Conservation (phyloP, 2,329 filamentous ascomycete genomes). For the Graphiopsis chlorocephala region DNA sequence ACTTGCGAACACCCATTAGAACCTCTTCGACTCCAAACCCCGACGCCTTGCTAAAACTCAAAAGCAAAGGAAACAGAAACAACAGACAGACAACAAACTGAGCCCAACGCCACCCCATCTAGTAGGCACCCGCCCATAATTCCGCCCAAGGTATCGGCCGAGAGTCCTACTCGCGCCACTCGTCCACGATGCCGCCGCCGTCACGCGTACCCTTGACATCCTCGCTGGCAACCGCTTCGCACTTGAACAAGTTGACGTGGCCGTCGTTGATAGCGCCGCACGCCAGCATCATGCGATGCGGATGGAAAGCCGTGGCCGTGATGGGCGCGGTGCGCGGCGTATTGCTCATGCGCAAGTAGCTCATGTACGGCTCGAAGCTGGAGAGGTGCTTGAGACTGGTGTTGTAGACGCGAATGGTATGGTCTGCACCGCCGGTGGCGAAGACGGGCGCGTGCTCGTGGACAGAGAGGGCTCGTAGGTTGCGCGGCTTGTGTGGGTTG, state of each 20-base stretch:
- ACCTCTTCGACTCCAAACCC: background rate
- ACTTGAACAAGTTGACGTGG: conserved; percentile 78
- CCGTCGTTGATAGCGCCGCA: conserved; percentile 83
- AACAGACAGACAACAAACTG: background rate
- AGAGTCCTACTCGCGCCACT: conserved; percentile 12
- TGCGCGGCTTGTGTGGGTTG: conserved; percentile 59
- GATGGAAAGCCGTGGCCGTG: conserved; percentile 88
- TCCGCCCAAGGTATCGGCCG: background rate
- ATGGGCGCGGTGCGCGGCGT: conserved; percentile 66
- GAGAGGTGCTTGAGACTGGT: conserved; percentile 65
- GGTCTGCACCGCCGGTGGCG: conserved; percentile 84
- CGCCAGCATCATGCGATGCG: conserved; percentile 86
- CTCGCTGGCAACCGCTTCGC: conserved; percentile 27
- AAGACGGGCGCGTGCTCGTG: conserved; percentile 97
- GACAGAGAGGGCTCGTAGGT: conserved; percentile 72
- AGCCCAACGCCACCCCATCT: background rate
- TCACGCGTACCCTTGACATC: conserved; percentile 16
- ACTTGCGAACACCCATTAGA: background rate
- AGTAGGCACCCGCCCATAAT: background rate
- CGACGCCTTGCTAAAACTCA: conserved; percentile 9
- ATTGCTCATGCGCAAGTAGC: conserved; percentile 38
- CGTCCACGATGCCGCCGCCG: background rate
- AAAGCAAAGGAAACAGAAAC: background rate
- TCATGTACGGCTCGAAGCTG: conserved; percentile 83
- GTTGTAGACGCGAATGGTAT: conserved; percentile 90